Evolutionary conservation across 1,139 yeast species (phyloP).

Genomic region (Saccharomyces pastorianus): DNA sequence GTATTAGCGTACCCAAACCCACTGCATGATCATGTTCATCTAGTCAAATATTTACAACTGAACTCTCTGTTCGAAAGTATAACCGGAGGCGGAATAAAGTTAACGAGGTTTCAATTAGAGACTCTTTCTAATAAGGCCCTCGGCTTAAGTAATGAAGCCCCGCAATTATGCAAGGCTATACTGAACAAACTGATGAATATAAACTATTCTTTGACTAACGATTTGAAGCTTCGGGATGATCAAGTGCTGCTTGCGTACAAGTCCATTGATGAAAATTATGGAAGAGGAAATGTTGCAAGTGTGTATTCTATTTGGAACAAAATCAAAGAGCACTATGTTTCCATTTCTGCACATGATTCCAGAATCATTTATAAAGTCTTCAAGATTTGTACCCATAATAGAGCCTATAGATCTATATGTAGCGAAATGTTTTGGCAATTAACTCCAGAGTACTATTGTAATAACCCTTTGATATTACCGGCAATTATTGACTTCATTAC

Average conservation of each 20-base stretch:
- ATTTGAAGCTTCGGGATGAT: conserved; percentile 5
- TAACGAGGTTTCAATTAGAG: conserved; percentile 11
- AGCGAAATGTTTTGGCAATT: conserved; percentile 29
- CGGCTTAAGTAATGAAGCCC: conserved; percentile 8
- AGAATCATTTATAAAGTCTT: conserved; percentile 30
- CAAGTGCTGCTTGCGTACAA: conserved; percentile 18
- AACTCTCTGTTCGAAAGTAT: conserved; percentile 7
- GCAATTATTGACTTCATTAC: conserved; percentile 32
- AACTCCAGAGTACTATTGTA: conserved; percentile 33
- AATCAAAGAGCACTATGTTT: conserved; percentile 16
- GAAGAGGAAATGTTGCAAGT: conserved; percentile 23
- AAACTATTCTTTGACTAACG: conserved; percentile 1
- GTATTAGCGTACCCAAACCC: conserved; percentile 19
- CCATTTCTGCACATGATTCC: conserved; percentile 21
- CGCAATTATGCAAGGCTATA: conserved; percentile 11
- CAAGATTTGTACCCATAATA: conserved; percentile 30
- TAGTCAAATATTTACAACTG: conserved; percentile 12
- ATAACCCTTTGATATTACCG: conserved; percentile 34
- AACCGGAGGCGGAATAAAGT: neutral
- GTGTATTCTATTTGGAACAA: conserved; percentile 22
- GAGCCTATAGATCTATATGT: conserved; percentile 29
- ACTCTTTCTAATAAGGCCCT: conserved; percentile 18
- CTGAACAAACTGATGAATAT: conserved; percentile 13
- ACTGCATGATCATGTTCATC: conserved; percentile 12
- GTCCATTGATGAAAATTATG: conserved; percentile 21